phyloP scores from a whole-genome alignment of 192 early-diverging fungal species.

The Podila minutissima region DNA sequence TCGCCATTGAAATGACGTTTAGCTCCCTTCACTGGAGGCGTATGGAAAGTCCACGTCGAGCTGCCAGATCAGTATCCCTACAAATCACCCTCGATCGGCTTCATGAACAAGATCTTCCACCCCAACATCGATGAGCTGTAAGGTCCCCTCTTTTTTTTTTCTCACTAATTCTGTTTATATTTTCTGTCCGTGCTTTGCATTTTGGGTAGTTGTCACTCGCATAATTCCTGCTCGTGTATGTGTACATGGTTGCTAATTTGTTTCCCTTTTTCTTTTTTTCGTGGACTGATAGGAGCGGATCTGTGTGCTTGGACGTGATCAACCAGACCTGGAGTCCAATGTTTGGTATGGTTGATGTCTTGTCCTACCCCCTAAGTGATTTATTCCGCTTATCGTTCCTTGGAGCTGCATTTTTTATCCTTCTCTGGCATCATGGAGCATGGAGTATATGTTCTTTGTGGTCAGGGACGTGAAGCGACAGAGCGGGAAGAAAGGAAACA shows the following conservation, averaged over 20 bases:
- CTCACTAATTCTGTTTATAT: not conserved
- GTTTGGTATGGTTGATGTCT: constrained; percentile 76
- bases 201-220: not conserved
- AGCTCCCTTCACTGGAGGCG: constrained; percentile 94
- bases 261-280: not conserved
- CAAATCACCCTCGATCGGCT: constrained; percentile 98
- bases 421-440: too few species aligned
- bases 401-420: not conserved
- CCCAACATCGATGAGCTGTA: constrained; percentile 99
- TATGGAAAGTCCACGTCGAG: constrained; percentile 99
- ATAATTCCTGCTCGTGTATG: not conserved
- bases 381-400: not conserved
- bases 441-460: too few species aligned
- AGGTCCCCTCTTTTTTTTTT: constrained; percentile 24
- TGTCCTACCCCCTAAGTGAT: not conserved
- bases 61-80: constrained; percentile 99
- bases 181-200: too few species aligned
- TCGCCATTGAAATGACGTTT: constrained; percentile 7
- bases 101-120: constrained; percentile 99
- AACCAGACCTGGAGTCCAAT: constrained; percentile 99
- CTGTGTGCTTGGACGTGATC: constrained; percentile 99
- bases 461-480: too few species aligned
- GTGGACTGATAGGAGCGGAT: constrained; percentile 79
- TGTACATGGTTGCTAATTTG: not conserved
- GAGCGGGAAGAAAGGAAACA: too few species aligned